Evolutionary conservation across 768 basidiomycete species (phyloP).

Genomic region (Tubosaeta brunneosetosa): DNA sequence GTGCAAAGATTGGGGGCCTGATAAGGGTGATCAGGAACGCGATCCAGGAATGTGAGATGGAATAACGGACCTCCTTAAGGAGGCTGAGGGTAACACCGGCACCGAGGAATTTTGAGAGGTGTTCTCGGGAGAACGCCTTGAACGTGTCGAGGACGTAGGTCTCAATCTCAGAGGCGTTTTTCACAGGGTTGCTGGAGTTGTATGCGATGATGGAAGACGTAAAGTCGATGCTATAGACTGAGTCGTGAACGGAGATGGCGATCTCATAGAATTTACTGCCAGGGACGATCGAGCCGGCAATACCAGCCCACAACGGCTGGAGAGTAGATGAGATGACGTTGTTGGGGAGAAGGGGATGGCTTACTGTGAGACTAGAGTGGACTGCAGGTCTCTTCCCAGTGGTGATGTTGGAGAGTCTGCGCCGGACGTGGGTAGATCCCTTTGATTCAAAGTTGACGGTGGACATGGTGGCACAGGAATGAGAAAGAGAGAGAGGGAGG

Average conservation of each 20-base stretch:
- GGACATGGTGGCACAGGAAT: slow-evolving; percentile 43
- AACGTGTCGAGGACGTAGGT: slow-evolving; percentile 58
- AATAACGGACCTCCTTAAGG: slow-evolving; percentile 51
- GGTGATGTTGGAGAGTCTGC: slow-evolving; percentile 62
- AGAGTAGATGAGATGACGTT: slow-evolving; percentile 14
- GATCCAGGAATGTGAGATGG: slow-evolving; percentile 3
- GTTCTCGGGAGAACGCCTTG: slow-evolving; percentile 67
- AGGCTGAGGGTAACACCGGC: slow-evolving; percentile 71
- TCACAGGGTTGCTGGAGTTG: slow-evolving; percentile 44
- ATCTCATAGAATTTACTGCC: slow-evolving; percentile 62
- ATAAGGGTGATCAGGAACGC: slow-evolving; percentile 18
- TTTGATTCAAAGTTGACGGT: slow-evolving; percentile 56
- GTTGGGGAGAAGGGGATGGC: slow-evolving; percentile 18
- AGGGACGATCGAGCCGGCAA: slow-evolving; percentile 59
- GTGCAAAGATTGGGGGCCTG: slow-evolving; percentile 81
- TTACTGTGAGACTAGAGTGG: slow-evolving; percentile 61
- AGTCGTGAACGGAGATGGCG: slow-evolving; percentile 78
- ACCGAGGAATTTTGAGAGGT: slow-evolving; percentile 83
- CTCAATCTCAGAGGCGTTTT: slow-evolving; percentile 60
- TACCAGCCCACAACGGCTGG: slow-evolving; percentile 86
- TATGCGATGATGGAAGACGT: slow-evolving; percentile 54
- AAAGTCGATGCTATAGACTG: slow-evolving; percentile 80
- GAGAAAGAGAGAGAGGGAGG: slow-evolving; percentile 18
- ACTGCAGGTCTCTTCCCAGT: slow-evolving; percentile 50
- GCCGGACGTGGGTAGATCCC: slow-evolving; percentile 55